Evolutionary conservation across 2,329 filamentous ascomycete genomes (phyloP).

Genomic region (Paracoccidioides brasiliensis): DNA sequence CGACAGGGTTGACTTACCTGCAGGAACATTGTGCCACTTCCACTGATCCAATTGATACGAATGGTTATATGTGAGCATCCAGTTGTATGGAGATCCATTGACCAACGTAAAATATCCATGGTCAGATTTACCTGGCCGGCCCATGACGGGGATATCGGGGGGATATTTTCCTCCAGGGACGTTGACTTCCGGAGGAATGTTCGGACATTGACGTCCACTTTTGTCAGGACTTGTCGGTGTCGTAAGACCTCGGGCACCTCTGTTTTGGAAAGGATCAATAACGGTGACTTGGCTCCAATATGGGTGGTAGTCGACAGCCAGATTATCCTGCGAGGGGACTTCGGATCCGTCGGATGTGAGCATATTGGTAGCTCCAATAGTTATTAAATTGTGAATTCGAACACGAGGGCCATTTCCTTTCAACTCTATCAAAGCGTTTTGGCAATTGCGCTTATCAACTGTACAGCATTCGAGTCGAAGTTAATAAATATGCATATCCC

Average conservation of each 20-base stretch:
- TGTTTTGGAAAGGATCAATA: constrained; percentile 2
- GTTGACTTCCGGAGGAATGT: background rate
- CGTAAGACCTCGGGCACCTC: background rate
- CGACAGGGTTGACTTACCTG: constrained; percentile 13
- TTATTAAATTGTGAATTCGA: constrained; percentile 2
- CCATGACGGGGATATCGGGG: background rate
- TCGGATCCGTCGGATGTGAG: constrained; percentile 1
- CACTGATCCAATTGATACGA: constrained; percentile 29
- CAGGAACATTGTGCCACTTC: constrained; percentile 24
- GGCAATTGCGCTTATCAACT: background rate
- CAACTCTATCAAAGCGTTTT: background rate
- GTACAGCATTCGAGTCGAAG: background rate
- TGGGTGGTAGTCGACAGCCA: constrained; percentile 4
- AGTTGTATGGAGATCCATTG: constrained; percentile 30
- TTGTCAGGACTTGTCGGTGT: background rate
- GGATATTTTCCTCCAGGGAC: background rate
- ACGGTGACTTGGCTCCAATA: constrained; percentile 6
- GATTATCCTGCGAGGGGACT: constrained; percentile 1
- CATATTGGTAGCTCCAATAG: constrained; percentile 1
- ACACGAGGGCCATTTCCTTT: background rate
- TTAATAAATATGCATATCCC: background rate
- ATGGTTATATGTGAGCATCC: constrained; percentile 18
- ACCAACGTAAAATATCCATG: constrained; percentile 24
- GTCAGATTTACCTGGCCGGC: background rate
- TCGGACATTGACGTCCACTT: background rate